Base-by-base conservation (phyloP, 176 grass and related monocot species). In the Ensete ventricosum region DNA sequence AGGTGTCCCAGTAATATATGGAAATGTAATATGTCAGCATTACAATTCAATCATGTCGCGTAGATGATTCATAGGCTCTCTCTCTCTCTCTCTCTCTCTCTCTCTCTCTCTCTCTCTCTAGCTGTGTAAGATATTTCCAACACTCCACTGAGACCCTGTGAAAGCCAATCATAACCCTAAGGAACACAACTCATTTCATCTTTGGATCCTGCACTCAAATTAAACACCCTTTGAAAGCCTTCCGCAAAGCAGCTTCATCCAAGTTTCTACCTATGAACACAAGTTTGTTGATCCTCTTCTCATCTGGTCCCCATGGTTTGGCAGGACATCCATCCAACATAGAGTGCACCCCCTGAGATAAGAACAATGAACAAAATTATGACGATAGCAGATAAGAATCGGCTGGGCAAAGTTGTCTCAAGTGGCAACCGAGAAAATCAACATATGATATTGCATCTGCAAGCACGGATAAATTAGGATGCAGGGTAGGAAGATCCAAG, bases 301-400 rank as follows among this genome's bases (percentile, higher is more conserved):
- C 89, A 54, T 83, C 78, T 64, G 72, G 23, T 16, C 87, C 85
- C 86, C 89, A 92, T 14, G 86, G 78, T 51, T 88, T 92, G 14
- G 83, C 83, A 2, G 86, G 86, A 76, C 83, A 92, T 6, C 86
- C 89, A 79, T 92, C 89, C 83, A 92, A 72, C 81, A 88, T 92
- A 2, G 86, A 88, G 67, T 88, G 89, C 75, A 92, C 83, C 0
- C 89, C 89, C 86, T 92, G 58, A 1, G 55, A 27, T n/a, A 52
- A 6, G 0, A 24, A 65, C 1, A 48, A 48, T 6, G 22, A 51
- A 77, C 27, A 29, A 52, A 71, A 2, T 2, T 69, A 9, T 73
- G 2, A 85, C 3, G 10, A 19, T 52, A 71, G 11, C 20, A 13
- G 23, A 65, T 14, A 65, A 65, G 8, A 63, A 10, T 9, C 11